These are phyloP conservation scores for Polygonum maritimum DNA, from an alignment of 148 eudicot species.

Conservation along the genomic window DNA sequence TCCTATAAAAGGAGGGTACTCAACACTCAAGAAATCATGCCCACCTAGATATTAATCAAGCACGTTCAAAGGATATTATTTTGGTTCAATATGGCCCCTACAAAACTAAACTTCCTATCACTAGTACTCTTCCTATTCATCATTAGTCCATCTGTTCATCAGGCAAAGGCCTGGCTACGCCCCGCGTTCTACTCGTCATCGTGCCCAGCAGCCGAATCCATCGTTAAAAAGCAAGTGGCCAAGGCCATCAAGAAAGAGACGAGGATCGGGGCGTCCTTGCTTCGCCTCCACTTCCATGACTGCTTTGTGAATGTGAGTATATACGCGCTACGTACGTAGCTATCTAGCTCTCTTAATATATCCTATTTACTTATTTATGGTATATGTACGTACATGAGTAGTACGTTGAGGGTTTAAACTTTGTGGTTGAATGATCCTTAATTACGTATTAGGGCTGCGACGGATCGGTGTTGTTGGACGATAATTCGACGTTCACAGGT, in stretches of 20 bases:
- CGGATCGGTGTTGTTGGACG: slow-evolving; percentile 39
- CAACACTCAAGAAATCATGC: neutral
- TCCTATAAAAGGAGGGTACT: neutral
- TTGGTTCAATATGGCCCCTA: neutral
- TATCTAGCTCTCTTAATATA: too few species aligned
- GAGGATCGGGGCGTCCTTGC: slow-evolving; percentile 46
- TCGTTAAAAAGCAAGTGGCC: slow-evolving; percentile 13
- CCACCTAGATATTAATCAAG: neutral
- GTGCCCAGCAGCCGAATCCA: neutral
- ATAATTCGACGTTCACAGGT: slow-evolving; percentile 25
- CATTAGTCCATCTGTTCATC: neutral
- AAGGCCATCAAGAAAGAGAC: slow-evolving; percentile 27
- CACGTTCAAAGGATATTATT: neutral
- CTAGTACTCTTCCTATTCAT: neutral
- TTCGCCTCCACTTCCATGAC: slow-evolving; percentile 52
- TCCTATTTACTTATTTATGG: too few species aligned
- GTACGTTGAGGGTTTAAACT: too few species aligned
- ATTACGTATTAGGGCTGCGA: slow-evolving; percentile 36
- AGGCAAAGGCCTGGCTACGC: neutral
- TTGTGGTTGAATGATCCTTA: neutral
- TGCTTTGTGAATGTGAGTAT: slow-evolving; percentile 43
- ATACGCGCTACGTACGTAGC: neutral
- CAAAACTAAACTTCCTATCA: neutral
- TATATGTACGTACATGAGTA: too few species aligned
- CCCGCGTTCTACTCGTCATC: neutral